phyloP scores from a whole-genome alignment of 306 rosid species.

The Lathyrus sativus region DNA sequence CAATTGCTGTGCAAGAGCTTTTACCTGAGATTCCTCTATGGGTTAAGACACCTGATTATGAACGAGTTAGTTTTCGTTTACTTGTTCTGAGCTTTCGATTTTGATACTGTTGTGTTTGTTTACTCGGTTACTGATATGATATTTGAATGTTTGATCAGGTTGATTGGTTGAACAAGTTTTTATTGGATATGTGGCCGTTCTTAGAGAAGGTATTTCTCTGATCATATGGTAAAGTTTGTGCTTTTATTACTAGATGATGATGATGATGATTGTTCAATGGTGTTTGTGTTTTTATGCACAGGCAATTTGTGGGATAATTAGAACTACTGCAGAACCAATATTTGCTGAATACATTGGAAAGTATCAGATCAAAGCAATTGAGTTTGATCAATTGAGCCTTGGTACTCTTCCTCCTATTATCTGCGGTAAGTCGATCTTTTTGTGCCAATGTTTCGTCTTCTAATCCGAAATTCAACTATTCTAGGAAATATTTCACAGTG shows the following conservation, averaged over 20 bases:
- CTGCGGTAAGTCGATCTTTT: slow-evolving; percentile 54
- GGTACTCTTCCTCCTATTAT: slow-evolving; percentile 82
- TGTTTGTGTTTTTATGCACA: slow-evolving; percentile 36
- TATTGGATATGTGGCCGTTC: slow-evolving; percentile 77
- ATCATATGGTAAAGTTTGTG: background rate
- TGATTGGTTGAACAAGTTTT: slow-evolving; percentile 83
- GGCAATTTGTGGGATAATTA: slow-evolving; percentile 72
- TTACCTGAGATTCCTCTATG: slow-evolving; percentile 82
- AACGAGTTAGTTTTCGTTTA: slow-evolving; percentile 63
- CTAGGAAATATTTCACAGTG: background rate
- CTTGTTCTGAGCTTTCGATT: background rate
- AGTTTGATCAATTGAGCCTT: slow-evolving; percentile 68
- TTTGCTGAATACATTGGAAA: slow-evolving; percentile 72
- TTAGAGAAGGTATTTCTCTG: slow-evolving; percentile 65
- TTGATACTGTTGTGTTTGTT: background rate
- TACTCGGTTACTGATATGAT: slow-evolving; percentile 32
- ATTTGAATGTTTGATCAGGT: slow-evolving; percentile 56
- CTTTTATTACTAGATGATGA: background rate
- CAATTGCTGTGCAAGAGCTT: slow-evolving; percentile 68
- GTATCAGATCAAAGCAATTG: slow-evolving; percentile 65
- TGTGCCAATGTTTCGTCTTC: background rate
- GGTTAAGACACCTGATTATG: slow-evolving; percentile 83
- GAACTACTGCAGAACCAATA: slow-evolving; percentile 59
- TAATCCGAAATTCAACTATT: slow-evolving; percentile 7
- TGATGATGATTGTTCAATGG: slow-evolving; percentile 32